These are phyloP conservation scores for Talaromyces nanjingensis DNA, from an alignment of 495 filamentous ascomycete species.

Conservation along the genomic window DNA sequence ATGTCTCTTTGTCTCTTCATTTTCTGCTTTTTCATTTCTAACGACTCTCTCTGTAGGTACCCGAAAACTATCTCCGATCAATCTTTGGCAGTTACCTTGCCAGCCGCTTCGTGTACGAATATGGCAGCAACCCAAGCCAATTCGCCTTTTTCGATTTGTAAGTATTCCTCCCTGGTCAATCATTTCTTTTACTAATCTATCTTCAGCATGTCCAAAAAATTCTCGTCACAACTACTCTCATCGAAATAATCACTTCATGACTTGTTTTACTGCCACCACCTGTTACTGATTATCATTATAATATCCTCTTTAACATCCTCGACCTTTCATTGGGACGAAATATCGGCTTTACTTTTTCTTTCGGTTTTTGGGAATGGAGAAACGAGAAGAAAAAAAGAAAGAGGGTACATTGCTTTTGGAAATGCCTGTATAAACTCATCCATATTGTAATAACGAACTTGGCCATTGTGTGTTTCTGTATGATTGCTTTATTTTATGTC, in stretches of 20 bases:
- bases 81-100: constrained; percentile 96
- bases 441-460: not conserved
- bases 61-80: constrained; percentile 83
- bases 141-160: constrained; percentile 99
- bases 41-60: constrained; percentile 51
- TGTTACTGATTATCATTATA: not conserved
- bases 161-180: constrained; percentile 29
- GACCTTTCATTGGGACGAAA: not conserved
- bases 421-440: not conserved
- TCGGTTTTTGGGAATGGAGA: not conserved
- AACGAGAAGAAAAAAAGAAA: not conserved
- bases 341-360: not conserved
- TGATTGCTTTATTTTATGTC: not conserved
- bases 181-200: constrained; percentile 14
- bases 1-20: constrained; percentile 10
- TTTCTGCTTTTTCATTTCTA: not conserved
- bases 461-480: not conserved
- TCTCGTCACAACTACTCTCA: constrained; percentile 18
- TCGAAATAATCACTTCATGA: constrained; percentile 3
- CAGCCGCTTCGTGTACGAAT: constrained; percentile 90
- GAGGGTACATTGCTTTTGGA: not conserved
- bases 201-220: constrained; percentile 49
- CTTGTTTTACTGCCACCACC: not conserved
- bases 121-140: constrained; percentile 85
- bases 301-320: not conserved